phyloP scores from a whole-genome alignment of 495 filamentous ascomycete genomes.

The Aspergillus campestris region DNA sequence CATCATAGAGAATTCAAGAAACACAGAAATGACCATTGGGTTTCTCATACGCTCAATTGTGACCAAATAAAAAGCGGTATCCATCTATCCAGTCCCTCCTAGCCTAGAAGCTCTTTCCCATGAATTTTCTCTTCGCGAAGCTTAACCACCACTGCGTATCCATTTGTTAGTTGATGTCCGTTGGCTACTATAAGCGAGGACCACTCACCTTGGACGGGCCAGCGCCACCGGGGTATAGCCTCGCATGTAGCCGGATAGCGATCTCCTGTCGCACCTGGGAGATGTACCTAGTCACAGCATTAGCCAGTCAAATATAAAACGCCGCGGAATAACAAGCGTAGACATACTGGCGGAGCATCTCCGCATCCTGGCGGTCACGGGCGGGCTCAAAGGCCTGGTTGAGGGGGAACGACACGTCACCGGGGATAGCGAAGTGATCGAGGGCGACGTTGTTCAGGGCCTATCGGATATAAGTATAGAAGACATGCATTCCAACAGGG shows the following conservation, averaged over 20 bases:
- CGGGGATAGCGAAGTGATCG: slow-evolving; percentile 90
- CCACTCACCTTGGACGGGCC: slow-evolving; percentile 74
- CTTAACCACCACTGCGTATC: slow-evolving; percentile 80
- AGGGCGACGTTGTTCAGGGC: slow-evolving; percentile 63
- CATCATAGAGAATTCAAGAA: slow-evolving; percentile 1
- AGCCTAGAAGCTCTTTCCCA: slow-evolving; percentile 80
- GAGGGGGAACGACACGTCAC: slow-evolving; percentile 86
- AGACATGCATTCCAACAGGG: neutral
- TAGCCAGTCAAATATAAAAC: slow-evolving; percentile 2
- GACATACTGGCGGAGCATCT: slow-evolving; percentile 65
- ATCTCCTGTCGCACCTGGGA: slow-evolving; percentile 89
- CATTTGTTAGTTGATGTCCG: slow-evolving; percentile 3
- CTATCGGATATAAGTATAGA: slow-evolving; percentile 19
- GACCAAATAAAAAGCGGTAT: slow-evolving; percentile 13
- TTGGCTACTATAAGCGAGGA: no score
- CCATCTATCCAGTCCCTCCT: slow-evolving; percentile 1
- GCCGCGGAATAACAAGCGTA: neutral
- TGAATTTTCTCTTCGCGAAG: slow-evolving; percentile 97
- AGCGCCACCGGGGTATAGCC: slow-evolving; percentile 77
- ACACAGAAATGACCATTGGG: neutral
- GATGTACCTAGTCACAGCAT: slow-evolving; percentile 48
- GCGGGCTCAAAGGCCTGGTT: slow-evolving; percentile 83
- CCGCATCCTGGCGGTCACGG: slow-evolving; percentile 76
- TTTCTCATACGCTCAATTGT: slow-evolving; percentile 8
- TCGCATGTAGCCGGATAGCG: slow-evolving; percentile 66